phyloP scores from a whole-genome alignment of 331 rosid genomes.

The Acacia concinna region DNA sequence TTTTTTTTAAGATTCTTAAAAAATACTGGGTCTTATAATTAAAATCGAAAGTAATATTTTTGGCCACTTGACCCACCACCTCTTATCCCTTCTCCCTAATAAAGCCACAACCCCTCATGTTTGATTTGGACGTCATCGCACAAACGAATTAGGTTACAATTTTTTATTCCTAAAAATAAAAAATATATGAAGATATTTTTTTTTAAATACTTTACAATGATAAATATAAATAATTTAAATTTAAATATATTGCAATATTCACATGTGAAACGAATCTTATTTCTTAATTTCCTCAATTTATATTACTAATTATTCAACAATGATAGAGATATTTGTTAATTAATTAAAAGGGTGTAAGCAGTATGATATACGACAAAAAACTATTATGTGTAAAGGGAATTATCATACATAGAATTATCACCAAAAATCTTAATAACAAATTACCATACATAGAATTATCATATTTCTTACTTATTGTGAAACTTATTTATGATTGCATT shows the following conservation, averaged over 20 bases:
- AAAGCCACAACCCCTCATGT: conserved; percentile 7
- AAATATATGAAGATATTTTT: not conserved
- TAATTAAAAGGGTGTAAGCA: not conserved
- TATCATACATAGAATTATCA: too few species aligned
- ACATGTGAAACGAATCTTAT: not conserved
- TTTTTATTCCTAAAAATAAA: not conserved
- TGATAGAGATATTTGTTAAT: not conserved
- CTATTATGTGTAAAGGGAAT: too few species aligned
- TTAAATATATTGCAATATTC: not conserved
- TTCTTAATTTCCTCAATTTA: not conserved
- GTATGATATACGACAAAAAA: too few species aligned
- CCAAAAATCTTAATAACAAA: too few species aligned
- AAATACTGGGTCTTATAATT: too few species aligned
- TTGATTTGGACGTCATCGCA: not conserved
- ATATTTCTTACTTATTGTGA: too few species aligned
- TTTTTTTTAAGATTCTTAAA: too few species aligned
- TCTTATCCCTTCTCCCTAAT: conserved; percentile 35
- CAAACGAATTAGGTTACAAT: not conserved
- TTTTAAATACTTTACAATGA: not conserved
- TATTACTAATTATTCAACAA: not conserved
- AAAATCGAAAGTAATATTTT: too few species aligned
- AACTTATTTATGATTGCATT: too few species aligned
- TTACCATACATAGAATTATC: too few species aligned
- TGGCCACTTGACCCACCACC: not conserved
- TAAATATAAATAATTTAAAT: not conserved